Conservation (phyloP, 495 filamentous ascomycete genomes). For the Tuber magnatum region DNA sequence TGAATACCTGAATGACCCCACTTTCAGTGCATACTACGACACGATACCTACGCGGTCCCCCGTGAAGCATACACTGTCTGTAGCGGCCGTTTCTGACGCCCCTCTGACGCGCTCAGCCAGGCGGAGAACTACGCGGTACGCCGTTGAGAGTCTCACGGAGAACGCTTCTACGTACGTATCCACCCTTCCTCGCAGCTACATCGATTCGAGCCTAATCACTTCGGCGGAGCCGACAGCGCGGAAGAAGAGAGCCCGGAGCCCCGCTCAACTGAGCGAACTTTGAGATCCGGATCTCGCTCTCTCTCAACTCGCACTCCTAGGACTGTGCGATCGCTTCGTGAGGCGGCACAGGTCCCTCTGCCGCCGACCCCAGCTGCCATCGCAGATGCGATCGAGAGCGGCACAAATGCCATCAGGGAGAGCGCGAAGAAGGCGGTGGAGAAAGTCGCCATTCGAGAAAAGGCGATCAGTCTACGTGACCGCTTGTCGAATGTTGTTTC, state of each 20-base stretch:
- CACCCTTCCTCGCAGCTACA: background rate
- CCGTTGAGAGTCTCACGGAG: slow-evolving; percentile 12
- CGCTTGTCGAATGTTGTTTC: slow-evolving; percentile 60
- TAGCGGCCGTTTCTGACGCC: slow-evolving; percentile 14
- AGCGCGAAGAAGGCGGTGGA: slow-evolving; percentile 48
- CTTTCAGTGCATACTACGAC: slow-evolving; percentile 68
- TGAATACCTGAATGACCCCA: slow-evolving; percentile 55
- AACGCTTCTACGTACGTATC: slow-evolving; percentile 31
- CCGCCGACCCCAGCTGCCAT: slow-evolving; percentile 81
- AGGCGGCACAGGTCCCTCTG: slow-evolving; percentile 52
- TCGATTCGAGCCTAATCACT: background rate
- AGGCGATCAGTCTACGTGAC: slow-evolving; percentile 56
- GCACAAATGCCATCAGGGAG: slow-evolving; percentile 57
- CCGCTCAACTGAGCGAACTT: slow-evolving; percentile 28
- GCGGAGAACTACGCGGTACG: slow-evolving; percentile 31
- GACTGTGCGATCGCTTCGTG: slow-evolving; percentile 48
- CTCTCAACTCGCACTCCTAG: slow-evolving; percentile 52
- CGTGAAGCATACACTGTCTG: slow-evolving; percentile 54
- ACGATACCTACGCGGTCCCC: slow-evolving; percentile 61
- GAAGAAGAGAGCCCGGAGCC: slow-evolving; percentile 29
- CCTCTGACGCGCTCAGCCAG: slow-evolving; percentile 32
- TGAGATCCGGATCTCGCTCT: slow-evolving; percentile 35
- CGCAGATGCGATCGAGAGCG: slow-evolving; percentile 71
- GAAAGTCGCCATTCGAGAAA: slow-evolving; percentile 49
- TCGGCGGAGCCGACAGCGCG: slow-evolving; percentile 8